Percentiles rank a stretch among this genome's conserved stretches.
Evolutionary conservation across 2,329 filamentous ascomycete genomes (phyloP).

Genomic region (Fonsecaea monophora): DNA sequence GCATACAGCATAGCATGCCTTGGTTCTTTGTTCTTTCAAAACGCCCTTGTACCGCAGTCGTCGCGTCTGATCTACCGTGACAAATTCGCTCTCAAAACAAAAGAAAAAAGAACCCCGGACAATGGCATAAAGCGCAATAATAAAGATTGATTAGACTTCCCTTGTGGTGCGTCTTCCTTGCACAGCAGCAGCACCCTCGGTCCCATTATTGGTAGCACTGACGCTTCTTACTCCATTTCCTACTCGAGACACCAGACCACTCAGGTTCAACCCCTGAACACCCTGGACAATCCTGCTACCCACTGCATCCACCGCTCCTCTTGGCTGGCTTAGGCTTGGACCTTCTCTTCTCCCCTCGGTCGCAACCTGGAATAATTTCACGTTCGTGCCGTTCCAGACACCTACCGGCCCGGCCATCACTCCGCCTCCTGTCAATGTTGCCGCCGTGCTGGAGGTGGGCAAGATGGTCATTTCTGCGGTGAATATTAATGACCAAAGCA

Average conservation of each 20-base stretch:
- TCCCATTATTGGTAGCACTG: background rate
- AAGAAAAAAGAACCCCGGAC: too few relatives aligned
- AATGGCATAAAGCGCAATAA: background rate
- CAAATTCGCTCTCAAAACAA: background rate
- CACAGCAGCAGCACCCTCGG: background rate
- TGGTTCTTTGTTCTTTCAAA: too few relatives aligned
- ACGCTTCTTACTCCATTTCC: constrained; percentile 25
- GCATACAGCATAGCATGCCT: background rate
- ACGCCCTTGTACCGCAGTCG: too few relatives aligned
- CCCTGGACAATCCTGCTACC: constrained; percentile 87
- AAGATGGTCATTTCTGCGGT: constrained; percentile 81
- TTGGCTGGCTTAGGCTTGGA: constrained; percentile 80
- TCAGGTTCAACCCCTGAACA: constrained; percentile 80
- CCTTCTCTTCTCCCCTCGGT: constrained; percentile 76
- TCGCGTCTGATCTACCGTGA: background rate
- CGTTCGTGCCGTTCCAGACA: constrained; percentile 89
- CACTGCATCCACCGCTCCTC: constrained; percentile 90
- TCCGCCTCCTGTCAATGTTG: constrained; percentile 41
- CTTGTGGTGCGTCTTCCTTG: background rate
- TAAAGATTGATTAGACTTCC: constrained; percentile 1
- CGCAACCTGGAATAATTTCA: constrained; percentile 89
- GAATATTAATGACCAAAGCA: constrained; percentile 94
- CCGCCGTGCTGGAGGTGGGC: constrained; percentile 37
- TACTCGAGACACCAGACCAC: constrained; percentile 51
- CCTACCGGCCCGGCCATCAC: constrained; percentile 81